Base-by-base conservation (phyloP, 345 rosid genomes). In the Camelina neglecta region DNA sequence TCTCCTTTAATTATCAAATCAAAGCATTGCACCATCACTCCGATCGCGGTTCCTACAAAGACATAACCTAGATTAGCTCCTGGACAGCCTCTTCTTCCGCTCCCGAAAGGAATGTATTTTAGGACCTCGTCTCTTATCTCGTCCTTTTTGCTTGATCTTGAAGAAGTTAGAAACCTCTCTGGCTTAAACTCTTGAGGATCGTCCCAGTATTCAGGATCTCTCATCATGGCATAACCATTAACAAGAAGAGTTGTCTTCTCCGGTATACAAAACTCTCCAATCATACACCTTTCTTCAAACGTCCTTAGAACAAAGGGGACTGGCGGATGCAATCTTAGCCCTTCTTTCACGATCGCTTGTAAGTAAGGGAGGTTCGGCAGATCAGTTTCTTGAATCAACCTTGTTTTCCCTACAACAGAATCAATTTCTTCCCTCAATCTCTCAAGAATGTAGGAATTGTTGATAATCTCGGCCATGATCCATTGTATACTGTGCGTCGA, bases 61-160 rank as follows among this genome's bases (percentile, higher is more conserved):
- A 18, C 18, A 18, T 18, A 18, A 18, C 18, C 18, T 18, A 18
- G 18, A 18, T 18, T 18, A 18, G 18, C 18, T 18, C 18, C 18
- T 18, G 18, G 18, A 18, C 18, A 18, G 18, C 44, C 44, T 9
- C 63, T 35, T 4, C 62, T n/a, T 58, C 62, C 42, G 4, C 23
- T n/a, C 2, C 74, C 70, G 4, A 73, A 67, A 15, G 74, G 69
- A 54, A 60, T 11, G 29, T 50, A 73, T 0, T 60, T 29, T 24
- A 75, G 18, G 39, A 8, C 24, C 35, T 72, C 35, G 7, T 64
- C 77, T 44, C n/a, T 54, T 42, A 31, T 64, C 15, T 33, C 31
- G 6, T 54, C 59, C 1, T 47, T n/a, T 54, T 54, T 33, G 36
- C 10, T 15, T 6, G 38, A 55, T 58, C 44, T n/a, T 58, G 24